phyloP scores from a whole-genome alignment of 2,329 filamentous ascomycete genomes.

The Penicillium sp. region DNA sequence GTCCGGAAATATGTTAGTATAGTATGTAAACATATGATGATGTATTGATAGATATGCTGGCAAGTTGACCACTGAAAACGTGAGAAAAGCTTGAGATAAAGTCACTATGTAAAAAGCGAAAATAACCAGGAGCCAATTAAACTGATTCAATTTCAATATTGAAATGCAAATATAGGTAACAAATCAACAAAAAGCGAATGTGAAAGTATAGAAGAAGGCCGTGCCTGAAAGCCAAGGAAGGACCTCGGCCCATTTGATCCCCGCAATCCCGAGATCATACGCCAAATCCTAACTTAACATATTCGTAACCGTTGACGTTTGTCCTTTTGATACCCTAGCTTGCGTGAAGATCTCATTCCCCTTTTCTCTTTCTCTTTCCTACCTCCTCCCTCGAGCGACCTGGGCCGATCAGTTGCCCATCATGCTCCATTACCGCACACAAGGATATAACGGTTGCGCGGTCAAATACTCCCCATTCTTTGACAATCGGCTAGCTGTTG shows the following conservation, averaged over 20 bases:
- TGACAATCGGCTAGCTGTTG: conserved; percentile 89
- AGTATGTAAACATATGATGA: neutral
- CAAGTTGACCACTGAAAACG: neutral
- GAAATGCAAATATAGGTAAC: neutral
- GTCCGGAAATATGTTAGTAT: too few species aligned
- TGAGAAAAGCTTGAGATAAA: neutral
- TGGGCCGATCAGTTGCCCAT: conserved; percentile 25
- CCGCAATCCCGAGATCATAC: conserved; percentile 25
- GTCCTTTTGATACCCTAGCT: conserved; percentile 12
- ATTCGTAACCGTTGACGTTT: neutral
- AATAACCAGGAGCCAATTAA: neutral
- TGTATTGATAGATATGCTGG: neutral
- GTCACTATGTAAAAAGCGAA: too few species aligned
- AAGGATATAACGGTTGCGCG: conserved; percentile 92
- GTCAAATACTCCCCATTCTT: conserved; percentile 99
- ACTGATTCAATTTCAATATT: neutral
- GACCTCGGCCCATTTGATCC: conserved; percentile 27
- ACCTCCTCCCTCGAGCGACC: conserved; percentile 2
- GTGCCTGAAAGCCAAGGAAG: conserved; percentile 12
- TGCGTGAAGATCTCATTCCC: neutral
- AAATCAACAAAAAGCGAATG: neutral
- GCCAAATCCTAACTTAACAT: conserved; percentile 11
- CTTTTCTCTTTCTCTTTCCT: neutral
- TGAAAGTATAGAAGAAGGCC: conserved; percentile 8
- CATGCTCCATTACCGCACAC: conserved; percentile 93